Conservation (phyloP, 768 basidiomycete genomes). For the Clitopilus passeckerianus region DNA sequence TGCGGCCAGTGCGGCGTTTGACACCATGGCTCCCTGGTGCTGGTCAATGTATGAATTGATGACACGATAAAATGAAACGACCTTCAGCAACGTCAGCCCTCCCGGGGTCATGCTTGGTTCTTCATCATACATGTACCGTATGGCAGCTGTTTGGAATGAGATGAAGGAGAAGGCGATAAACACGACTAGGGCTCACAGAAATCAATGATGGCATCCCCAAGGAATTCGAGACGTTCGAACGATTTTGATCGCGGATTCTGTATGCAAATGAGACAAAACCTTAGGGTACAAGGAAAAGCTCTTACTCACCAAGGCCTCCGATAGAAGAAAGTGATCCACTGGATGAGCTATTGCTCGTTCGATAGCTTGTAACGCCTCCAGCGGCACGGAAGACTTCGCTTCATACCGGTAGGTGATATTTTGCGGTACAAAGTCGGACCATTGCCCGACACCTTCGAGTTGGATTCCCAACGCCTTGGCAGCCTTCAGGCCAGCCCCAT, state of each 20-base stretch:
- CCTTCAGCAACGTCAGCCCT: conserved; percentile 77
- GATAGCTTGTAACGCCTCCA: conserved; percentile 48
- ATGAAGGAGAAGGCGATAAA: background rate
- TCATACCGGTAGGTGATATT: conserved; percentile 38
- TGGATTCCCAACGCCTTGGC: conserved; percentile 64
- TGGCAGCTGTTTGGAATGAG: background rate
- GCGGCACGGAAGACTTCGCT: conserved; percentile 37
- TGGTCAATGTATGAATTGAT: background rate
- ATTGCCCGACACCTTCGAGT: conserved; percentile 56
- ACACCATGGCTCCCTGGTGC: conserved; percentile 76
- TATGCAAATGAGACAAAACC: conserved; percentile 37
- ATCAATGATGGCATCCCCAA: conserved; percentile 84
- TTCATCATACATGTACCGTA: conserved; percentile 63
- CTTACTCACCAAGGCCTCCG: conserved; percentile 43
- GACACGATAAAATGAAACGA: conserved; percentile 13
- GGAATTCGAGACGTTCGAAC: conserved; percentile 78
- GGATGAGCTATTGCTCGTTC: conserved; percentile 31
- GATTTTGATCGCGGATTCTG: conserved; percentile 50
- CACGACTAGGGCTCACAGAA: conserved; percentile 49
- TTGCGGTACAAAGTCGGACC: conserved; percentile 67
- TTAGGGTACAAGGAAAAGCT: conserved; percentile 46
- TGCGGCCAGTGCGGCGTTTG: conserved; percentile 72
- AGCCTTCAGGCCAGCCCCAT: conserved; percentile 57
- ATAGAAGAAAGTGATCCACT: background rate
- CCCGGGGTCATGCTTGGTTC: conserved; percentile 67